These are phyloP conservation scores for Obelidium mucronatum DNA, from an alignment of 192 early-diverging fungal genomes.

Conservation along the genomic window DNA sequence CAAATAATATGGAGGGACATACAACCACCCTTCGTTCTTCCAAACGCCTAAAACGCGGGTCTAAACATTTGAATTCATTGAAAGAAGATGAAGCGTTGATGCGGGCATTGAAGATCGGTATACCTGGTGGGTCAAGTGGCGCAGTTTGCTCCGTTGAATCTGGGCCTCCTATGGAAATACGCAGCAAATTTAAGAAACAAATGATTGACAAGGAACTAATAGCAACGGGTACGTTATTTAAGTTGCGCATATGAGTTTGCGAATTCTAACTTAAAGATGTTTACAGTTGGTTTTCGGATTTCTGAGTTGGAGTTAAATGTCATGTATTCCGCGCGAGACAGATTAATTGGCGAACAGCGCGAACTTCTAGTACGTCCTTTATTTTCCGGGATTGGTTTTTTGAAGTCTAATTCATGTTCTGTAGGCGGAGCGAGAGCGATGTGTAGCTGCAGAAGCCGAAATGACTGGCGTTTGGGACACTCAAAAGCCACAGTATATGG, in stretches of 20 bases:
- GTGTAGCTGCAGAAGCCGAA: constrained; percentile 47
- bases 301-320: constrained; percentile 43
- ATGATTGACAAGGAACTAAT: constrained; percentile 60
- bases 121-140: not conserved
- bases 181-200: constrained; percentile 56
- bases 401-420: not conserved
- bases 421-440: constrained; percentile 52
- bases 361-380: constrained; percentile 44
- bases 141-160: not conserved
- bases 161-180: constrained; percentile 25
- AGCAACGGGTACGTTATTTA: constrained; percentile 30
- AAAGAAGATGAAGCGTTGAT: constrained; percentile 19
- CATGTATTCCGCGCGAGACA: constrained; percentile 34
- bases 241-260: no score
- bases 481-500: constrained; percentile 57
- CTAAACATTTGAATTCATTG: not conserved
- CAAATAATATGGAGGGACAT: no score
- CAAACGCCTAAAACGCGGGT: no score
- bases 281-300: constrained; percentile 40
- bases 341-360: constrained; percentile 52
- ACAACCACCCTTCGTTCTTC: no score
- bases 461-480: constrained; percentile 46
- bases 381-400: not conserved
- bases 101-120: not conserved
- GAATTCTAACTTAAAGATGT: no score